Evolutionary conservation across 768 basidiomycete genomes (phyloP).

Genomic region (Rossbeevera mucosa): DNA sequence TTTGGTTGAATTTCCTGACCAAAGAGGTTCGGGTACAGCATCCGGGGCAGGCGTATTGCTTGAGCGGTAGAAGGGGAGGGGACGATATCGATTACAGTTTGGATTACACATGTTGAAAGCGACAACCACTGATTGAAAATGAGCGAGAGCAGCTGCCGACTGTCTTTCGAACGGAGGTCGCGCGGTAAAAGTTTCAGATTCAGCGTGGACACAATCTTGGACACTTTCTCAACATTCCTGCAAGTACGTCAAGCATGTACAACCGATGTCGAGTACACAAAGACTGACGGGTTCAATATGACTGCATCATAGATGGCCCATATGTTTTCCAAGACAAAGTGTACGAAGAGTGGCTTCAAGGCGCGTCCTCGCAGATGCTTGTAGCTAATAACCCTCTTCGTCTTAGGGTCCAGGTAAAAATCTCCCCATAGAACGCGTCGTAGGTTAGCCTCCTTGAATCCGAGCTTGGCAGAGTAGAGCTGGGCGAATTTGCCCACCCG

Average conservation of each 20-base stretch:
- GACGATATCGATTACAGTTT: slow-evolving; percentile 88
- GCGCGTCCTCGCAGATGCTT: slow-evolving; percentile 84
- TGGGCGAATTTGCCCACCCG: slow-evolving; percentile 90
- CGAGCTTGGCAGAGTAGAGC: slow-evolving; percentile 84
- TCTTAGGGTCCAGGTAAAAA: slow-evolving; percentile 94
- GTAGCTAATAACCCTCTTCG: slow-evolving; percentile 85
- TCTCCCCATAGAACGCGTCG: slow-evolving; percentile 94
- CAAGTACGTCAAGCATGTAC: slow-evolving; percentile 8
- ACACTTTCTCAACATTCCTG: slow-evolving; percentile 85
- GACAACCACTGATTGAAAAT: slow-evolving; percentile 97
- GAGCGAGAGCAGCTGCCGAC: slow-evolving; percentile 72
- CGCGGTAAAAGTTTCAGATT: slow-evolving; percentile 80
- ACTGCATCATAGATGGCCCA: slow-evolving; percentile 97
- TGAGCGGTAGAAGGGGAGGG: slow-evolving; percentile 85
- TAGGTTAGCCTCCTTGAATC: slow-evolving; percentile 84
- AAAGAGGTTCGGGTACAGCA: slow-evolving; percentile 80
- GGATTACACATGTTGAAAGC: slow-evolving; percentile 87
- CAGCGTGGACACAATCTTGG: slow-evolving; percentile 81
- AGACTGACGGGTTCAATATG: slow-evolving; percentile 78
- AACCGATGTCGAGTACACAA: not conserved
- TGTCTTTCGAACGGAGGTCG: slow-evolving; percentile 89
- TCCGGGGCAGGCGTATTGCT: slow-evolving; percentile 77
- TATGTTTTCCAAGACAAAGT: slow-evolving; percentile 94
- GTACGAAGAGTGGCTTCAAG: slow-evolving; percentile 93
- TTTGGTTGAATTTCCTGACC: slow-evolving; percentile 57